A percentile compares a stretch with the other conserved stretches of the same genome.
Conservation (phyloP, 345 rosid species). For the Physaria fendleri region DNA sequence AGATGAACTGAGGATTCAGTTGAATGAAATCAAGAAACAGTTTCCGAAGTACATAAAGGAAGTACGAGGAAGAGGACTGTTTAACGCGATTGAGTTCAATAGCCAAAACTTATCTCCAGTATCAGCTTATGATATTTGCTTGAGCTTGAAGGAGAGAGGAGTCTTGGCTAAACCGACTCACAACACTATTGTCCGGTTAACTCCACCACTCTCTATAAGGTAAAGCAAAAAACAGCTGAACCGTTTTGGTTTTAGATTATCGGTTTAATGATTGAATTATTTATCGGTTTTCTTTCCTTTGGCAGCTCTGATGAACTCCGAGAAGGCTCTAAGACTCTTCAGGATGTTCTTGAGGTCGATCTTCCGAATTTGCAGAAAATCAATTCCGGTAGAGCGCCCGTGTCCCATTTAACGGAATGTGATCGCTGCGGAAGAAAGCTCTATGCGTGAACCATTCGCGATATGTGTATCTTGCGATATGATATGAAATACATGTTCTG, state of each 20-base stretch:
- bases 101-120: constrained; percentile 49
- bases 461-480: no score
- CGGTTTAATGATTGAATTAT: background rate
- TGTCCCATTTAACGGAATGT: constrained; percentile 39
- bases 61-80: constrained; percentile 90
- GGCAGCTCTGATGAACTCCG: constrained; percentile 69
- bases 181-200: constrained; percentile 76
- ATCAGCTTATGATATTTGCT: constrained; percentile 87
- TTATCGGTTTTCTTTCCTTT: background rate
- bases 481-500: no score
- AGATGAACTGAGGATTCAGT: constrained; percentile 51
- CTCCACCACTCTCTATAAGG: constrained; percentile 96
- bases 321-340: constrained; percentile 62
- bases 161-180: constrained; percentile 95
- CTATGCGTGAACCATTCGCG: constrained; percentile 36
- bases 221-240: constrained; percentile 15
- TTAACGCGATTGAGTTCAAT: constrained; percentile 78
- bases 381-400: constrained; percentile 37
- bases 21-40: constrained; percentile 48
- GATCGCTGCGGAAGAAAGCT: constrained; percentile 75
- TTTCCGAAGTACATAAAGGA: constrained; percentile 75
- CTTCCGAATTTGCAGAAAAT: constrained; percentile 46
- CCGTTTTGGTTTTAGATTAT: constrained; percentile 1
- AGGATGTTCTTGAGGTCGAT: constrained; percentile 70
- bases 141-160: constrained; percentile 86